Conservation (phyloP, 2,329 filamentous ascomycete species). For the Cercospora sp. region DNA sequence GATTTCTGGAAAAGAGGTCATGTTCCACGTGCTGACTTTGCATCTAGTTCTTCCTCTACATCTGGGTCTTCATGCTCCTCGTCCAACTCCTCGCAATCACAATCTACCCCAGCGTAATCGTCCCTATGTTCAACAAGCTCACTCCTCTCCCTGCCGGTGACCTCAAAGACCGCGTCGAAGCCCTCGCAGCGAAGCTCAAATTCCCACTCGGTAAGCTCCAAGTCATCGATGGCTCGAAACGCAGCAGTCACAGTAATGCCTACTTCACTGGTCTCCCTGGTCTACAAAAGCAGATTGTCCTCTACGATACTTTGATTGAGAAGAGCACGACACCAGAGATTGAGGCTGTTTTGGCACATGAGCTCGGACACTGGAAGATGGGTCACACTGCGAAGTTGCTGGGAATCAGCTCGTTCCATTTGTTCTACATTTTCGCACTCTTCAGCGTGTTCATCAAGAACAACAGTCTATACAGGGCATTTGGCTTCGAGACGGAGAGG, state of each 20-base stretch:
- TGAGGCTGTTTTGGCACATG: slow-evolving; percentile 90
- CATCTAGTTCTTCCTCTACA: slow-evolving; percentile 85
- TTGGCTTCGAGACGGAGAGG: slow-evolving; percentile 79
- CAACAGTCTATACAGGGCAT: slow-evolving; percentile 81
- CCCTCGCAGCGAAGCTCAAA: slow-evolving; percentile 75
- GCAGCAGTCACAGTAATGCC: slow-evolving; percentile 84
- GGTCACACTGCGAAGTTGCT: slow-evolving; percentile 93
- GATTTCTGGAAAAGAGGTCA: not conserved
- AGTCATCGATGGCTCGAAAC: slow-evolving; percentile 90
- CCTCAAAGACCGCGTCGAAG: slow-evolving; percentile 85
- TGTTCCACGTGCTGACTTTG: not conserved
- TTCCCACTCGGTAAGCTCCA: slow-evolving; percentile 93
- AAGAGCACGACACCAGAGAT: slow-evolving; percentile 92
- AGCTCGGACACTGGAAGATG: slow-evolving; percentile 95
- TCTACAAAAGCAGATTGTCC: slow-evolving; percentile 99
- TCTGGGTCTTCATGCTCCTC: slow-evolving; percentile 88
- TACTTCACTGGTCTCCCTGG: slow-evolving; percentile 97
- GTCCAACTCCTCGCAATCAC: slow-evolving; percentile 95
- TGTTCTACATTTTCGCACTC: slow-evolving; percentile 94
- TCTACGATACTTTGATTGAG: slow-evolving; percentile 96
- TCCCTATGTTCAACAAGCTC: slow-evolving; percentile 97
- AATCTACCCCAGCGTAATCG: slow-evolving; percentile 90
- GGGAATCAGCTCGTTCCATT: slow-evolving; percentile 76
- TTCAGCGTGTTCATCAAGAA: slow-evolving; percentile 99
- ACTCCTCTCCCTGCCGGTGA: slow-evolving; percentile 84